Conservation (phyloP, 371 early-diverging fungal species). For the Quaeritorhiza haematococci region DNA sequence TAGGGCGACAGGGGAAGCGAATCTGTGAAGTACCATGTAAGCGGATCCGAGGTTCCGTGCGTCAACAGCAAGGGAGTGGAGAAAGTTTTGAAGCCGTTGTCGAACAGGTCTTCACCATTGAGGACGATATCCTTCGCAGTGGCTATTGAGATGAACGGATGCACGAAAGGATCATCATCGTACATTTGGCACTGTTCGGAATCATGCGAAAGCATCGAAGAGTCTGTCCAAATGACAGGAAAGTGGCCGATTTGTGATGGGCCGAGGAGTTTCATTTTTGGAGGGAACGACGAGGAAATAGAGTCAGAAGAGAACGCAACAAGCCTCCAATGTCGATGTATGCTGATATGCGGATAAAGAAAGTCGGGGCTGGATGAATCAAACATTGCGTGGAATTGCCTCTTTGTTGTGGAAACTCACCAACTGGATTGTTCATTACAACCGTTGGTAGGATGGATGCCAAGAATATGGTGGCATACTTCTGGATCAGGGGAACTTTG, state of each 20-base stretch:
- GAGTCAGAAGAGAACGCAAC: too few relatives aligned
- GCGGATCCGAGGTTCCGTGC: constrained; percentile 22
- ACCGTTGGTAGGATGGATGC: constrained; percentile 5
- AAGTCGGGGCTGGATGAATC: too few relatives aligned
- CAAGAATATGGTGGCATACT: constrained; percentile 8
- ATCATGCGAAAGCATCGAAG: constrained; percentile 9
- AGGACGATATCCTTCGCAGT: constrained; percentile 13
- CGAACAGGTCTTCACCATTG: constrained; percentile 14
- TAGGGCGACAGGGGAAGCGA: too few relatives aligned
- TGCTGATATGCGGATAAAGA: too few relatives aligned
- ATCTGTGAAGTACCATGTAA: constrained; percentile 17
- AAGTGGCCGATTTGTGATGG: too few relatives aligned
- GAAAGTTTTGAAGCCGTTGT: constrained; percentile 8
- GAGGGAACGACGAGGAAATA: too few relatives aligned
- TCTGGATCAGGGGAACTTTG: constrained; percentile 6
- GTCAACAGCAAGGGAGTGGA: constrained; percentile 15
- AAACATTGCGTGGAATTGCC: too few relatives aligned
- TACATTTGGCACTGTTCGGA: constrained; percentile 11
- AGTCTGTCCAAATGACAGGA: constrained; percentile 4
- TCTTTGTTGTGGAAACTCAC: not conserved
- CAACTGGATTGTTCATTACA: constrained; percentile 10
- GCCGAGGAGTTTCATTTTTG: too few relatives aligned
- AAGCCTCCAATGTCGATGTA: too few relatives aligned
- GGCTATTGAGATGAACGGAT: constrained; percentile 9
- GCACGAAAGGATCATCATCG: constrained; percentile 17